Evolutionary conservation across 306 rosid species (phyloP), one percentile per base, ranked within the genome.

Genomic region (Cicer pinnatifidum): DNA sequence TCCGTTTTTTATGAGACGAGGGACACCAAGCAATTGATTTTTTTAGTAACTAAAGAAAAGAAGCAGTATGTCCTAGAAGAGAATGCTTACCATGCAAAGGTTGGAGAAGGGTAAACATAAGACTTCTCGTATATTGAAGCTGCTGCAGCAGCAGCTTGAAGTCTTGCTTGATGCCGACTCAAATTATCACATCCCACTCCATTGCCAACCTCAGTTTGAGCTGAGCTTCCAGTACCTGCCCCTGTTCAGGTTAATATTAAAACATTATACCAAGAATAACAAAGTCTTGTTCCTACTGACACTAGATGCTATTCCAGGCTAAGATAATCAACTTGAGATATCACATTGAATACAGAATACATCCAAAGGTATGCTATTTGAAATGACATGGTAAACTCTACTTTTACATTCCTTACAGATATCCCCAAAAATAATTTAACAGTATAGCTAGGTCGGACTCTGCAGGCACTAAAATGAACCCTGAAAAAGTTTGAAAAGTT

Each of bases 51-150:
- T 13, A 13, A 35, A 69, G 37, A 65, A 67, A 67, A 11, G 9
- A 60, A 17, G 45, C 9, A 56, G 4, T 28, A 50, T 62, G 66
- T 48, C 50, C 15, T 20, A 61, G 58, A 43, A 59, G 72, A 71
- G 78, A n/a, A 13, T 35, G 1, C 86, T 59, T 93, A 93, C 98
- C 97, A 85, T 51, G 44, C 93, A 50, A 93, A 79, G 82, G 80
- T 82, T 80, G 92, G 78, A 51, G 87, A 82, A 7, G 87, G 87
- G 74, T 84, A 84, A 15, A 84, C 87, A 52, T 71, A 83, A 75
- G 98, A 92, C 76, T 87, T 92, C 89, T 87, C 97, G 71, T 92
- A 92, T 73, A 90, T 79, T 41, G 96, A 83, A 62, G 98, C 98
- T 16, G 98, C 95, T 1, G 91, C 88, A 7, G 96, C 93, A 44